Conservation (phyloP, 768 basidiomycete species). For the Vishniacozyma victoriae region DNA sequence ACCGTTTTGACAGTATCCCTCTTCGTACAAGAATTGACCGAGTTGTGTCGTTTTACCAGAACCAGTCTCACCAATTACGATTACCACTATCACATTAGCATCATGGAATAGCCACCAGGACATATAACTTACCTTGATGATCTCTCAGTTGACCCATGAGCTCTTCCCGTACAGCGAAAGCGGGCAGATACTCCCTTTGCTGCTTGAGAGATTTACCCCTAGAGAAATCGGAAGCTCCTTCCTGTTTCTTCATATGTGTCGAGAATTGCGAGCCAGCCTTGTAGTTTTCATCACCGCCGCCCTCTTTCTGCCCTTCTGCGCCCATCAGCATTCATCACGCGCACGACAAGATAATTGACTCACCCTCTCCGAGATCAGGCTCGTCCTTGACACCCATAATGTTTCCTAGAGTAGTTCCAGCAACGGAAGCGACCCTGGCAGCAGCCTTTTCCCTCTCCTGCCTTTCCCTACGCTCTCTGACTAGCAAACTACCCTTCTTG, state of each 20-base stretch:
- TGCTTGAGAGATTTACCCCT: constrained; percentile 78
- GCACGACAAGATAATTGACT: constrained; percentile 42
- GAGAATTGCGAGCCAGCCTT: constrained; percentile 97
- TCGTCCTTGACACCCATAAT: constrained; percentile 96
- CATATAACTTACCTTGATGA: constrained; percentile 68
- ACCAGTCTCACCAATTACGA: constrained; percentile 99
- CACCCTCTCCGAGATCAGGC: constrained; percentile 85
- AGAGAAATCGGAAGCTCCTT: constrained; percentile 73
- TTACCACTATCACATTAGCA: constrained; percentile 59
- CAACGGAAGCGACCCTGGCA: constrained; percentile 84
- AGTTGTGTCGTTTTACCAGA: constrained; percentile 98
- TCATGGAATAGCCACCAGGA: not conserved
- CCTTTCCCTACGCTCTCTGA: constrained; percentile 93
- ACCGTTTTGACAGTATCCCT: constrained; percentile 84
- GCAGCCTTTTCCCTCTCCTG: constrained; percentile 84
- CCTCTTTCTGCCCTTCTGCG: constrained; percentile 52
- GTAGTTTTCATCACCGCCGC: constrained; percentile 53
- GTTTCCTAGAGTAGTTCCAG: constrained; percentile 91
- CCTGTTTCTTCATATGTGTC: constrained; percentile 68
- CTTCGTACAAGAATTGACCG: constrained; percentile 91
- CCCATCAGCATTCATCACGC: constrained; percentile 5
- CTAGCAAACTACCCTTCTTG: constrained; percentile 90
- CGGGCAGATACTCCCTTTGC: constrained; percentile 93
- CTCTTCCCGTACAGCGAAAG: constrained; percentile 94
- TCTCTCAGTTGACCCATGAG: constrained; percentile 80